Base-by-base conservation (phyloP, 1,139 yeast genomes). In the Meyerozyma elateridarum region DNA sequence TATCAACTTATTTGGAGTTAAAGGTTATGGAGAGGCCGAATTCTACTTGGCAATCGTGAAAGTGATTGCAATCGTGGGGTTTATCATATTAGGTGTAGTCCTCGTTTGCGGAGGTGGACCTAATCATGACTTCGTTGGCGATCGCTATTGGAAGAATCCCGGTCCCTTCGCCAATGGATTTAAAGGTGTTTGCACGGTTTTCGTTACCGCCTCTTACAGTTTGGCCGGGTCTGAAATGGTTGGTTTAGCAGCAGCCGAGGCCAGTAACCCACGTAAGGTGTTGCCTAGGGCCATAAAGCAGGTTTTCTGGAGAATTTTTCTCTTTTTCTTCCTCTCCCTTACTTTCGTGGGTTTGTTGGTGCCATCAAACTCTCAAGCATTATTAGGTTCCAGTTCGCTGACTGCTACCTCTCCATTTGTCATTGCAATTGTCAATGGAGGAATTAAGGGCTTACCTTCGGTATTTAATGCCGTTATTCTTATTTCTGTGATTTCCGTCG, bases 1-100 rank as follows among this genome's bases (percentile, higher is more conserved):
- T 5, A 75, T 81, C 36, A 81, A 80, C 51, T 45, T 81, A 41
- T 75, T 80, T 46, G 89, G 89, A 36, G 88, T 79, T 13, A 71
- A 69, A 41, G 85, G 85, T 12, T 79, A 75, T 44, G 91, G 88
- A 18, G 88, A 81, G 51, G 84, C 82, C 14, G 89, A 82, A 55
- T 79, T 79, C 42, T 52, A 67, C 40, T 69, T 80, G 41, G 74
- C 83, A 30, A 46, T 70, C 16, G 61, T 78, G 44, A 82, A 82
- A 55, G 70, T 79, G 16, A 40, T 73, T 25, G 83, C 85, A 45
- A 71, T 82, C 27, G 47, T 66, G 11, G 87, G 87, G 1, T 82
- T 81, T 52, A 71, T 75, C 39, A 75, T 82, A 31, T 59, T 79
- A 29, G 81, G 82, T 18, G 68, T 81, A 21, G 64, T 77, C n/a